Evolutionary conservation across 176 grass and related monocot species (phyloP), one percentile per base, ranked within the genome.

Genomic region (Bothriochloa decipiens): DNA sequence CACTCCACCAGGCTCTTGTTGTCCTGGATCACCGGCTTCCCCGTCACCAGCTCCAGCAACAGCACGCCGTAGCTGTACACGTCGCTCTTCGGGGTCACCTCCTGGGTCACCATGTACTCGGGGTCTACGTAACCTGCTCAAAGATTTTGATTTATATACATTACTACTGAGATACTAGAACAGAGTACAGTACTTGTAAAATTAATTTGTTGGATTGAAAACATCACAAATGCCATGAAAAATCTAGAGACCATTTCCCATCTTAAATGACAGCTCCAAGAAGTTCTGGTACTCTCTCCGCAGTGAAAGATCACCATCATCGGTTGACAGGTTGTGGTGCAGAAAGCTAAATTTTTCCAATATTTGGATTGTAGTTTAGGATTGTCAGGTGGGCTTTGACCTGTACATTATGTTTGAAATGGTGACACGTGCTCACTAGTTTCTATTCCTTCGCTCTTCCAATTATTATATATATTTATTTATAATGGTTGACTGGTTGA

Each of bases 21-120:
- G 70, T 84, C 84, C 71, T 79, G 74, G 74, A 78, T 74, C 87
- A 90, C 84, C 6, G 81, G 83, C 84, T 93, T 95, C 77, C 92
- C 92, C 13, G 92, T 93, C 37, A 98, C 79, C 35, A 98, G 92
- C 76, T 98, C 95, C 45, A 98, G 88, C 78, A 98, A 81, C 29
- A 98, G 83, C 60, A 93, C 87, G 11, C 95, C 95, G n/a, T 90
- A 98, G 77, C 91, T 88, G 87, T 98, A 98, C 1, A 98, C 89
- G 88, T 98, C 95, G 85, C 91, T 95, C 76, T 94, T 91, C 68
- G 86, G 18, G 32, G 84, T 95, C 74, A 95, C 46, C 79, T 87
- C 87, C 86, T 88, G 84, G 0, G 89, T 91, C 70, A 82, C 83
- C 73, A 78, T 81, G 43, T 90, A 98, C 73, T 91, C 91, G 1